Evolutionary conservation across 2,329 filamentous ascomycete genomes (phyloP).

Genomic region (Huntiella savannae): DNA sequence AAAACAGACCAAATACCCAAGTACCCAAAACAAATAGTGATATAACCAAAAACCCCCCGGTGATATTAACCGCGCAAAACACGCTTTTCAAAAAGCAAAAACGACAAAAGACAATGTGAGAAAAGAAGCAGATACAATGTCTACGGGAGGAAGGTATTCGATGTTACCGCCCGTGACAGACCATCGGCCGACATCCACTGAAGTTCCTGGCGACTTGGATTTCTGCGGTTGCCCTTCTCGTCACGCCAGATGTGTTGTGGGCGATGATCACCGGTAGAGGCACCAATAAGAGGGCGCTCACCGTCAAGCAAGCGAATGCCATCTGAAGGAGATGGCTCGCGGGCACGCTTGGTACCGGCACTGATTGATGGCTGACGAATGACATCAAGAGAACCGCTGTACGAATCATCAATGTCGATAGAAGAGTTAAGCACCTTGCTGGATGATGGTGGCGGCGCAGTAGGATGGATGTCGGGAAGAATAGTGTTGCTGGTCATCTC

Average conservation of each 20-base stretch:
- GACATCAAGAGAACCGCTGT: neutral
- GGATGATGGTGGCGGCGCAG: neutral
- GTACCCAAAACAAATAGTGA: too few relatives aligned
- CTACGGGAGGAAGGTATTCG: too few relatives aligned
- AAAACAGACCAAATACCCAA: slow-evolving; percentile 2
- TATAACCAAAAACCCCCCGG: too few relatives aligned
- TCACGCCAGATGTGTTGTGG: too few relatives aligned
- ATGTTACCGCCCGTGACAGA: too few relatives aligned
- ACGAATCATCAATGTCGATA: slow-evolving; percentile 3
- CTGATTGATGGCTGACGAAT: neutral
- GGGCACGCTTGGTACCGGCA: slow-evolving; percentile 1
- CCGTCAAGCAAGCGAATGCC: neutral
- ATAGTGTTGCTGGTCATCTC: neutral
- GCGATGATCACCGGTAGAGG: too few relatives aligned
- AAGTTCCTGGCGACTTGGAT: too few relatives aligned
- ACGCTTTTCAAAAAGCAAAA: neutral
- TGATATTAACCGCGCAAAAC: too few relatives aligned
- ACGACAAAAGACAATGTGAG: neutral
- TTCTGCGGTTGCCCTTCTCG: too few relatives aligned
- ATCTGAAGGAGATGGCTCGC: slow-evolving; percentile 3
- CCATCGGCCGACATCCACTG: neutral
- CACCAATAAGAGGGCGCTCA: neutral
- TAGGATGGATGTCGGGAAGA: slow-evolving; percentile 6
- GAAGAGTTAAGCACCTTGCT: neutral
- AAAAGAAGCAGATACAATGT: neutral